Evolutionary conservation across 495 filamentous ascomycete genomes (phyloP).

Genomic region (Tuber borchii): DNA sequence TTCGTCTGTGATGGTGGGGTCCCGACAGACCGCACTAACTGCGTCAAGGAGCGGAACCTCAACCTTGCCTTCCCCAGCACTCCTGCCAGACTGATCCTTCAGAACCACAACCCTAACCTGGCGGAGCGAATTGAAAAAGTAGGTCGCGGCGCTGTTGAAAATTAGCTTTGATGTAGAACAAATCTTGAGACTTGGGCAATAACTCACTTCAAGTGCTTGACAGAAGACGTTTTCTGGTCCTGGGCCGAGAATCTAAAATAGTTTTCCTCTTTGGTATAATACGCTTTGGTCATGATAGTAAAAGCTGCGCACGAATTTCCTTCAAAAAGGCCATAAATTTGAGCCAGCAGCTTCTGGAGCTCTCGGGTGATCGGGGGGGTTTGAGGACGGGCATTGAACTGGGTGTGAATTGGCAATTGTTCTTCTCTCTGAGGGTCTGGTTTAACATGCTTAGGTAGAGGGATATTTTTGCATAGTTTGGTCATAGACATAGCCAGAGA

Average conservation of each 20-base stretch:
- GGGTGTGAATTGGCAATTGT: not conserved
- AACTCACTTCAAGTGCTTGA: not conserved
- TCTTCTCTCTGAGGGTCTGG: not conserved
- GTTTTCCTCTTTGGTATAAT: not conserved
- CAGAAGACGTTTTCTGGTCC: not conserved
- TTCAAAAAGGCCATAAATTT: not conserved
- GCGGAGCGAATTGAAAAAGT: not conserved
- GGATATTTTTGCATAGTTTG: not conserved
- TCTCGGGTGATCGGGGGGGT: not conserved
- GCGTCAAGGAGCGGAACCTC: slow-evolving; percentile 8
- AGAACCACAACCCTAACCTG: not conserved
- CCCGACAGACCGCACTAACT: slow-evolving; percentile 10
- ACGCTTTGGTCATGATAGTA: not conserved
- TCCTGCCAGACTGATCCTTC: not conserved
- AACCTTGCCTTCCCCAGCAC: not conserved
- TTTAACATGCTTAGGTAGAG: not conserved
- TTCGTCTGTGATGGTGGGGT: slow-evolving; percentile 19
- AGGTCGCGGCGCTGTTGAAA: not conserved
- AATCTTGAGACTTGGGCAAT: not conserved
- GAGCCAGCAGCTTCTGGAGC: not conserved
- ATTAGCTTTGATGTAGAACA: not conserved
- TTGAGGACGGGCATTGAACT: not conserved
- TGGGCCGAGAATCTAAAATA: not conserved
- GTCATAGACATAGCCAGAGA: not conserved
- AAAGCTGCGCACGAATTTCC: not conserved